Evolutionary conservation across 208 protist species (phyloP), one percentile per base, ranked within the genome.

Genomic region (Acanthamoeba healyi): DNA sequence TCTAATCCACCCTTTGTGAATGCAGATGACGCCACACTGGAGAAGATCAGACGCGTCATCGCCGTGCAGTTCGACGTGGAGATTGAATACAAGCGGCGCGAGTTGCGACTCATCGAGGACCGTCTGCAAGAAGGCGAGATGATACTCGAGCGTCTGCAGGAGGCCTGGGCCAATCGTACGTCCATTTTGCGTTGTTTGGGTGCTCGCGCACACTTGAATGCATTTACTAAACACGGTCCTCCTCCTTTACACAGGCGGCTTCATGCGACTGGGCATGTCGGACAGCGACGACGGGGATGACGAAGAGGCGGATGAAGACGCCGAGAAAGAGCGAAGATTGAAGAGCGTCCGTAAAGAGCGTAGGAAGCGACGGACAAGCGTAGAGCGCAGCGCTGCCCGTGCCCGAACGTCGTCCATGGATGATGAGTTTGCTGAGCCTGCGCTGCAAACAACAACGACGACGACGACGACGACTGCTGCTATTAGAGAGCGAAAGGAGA

Each of bases 131-230:
- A 89, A 34, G 82, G 42, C 49, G 36, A 89, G 32, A 24, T 67
- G n/a, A 58, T 89, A 3, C 36, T 89, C 46, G 49, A 89, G 40
- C 51, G 44, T 17, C 82, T 89, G 1, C 29, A 65, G 10, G 34
- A 89, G 24, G 82, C 82, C 40, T 89, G 82, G 82, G 36, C 34
- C 2, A 89, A 89, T 14, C 44, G 82, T 89, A 89, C 61, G 61
- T 22, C 6, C 22, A 54, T 54, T 54, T 10, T 54, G 14, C 15
- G 22, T 22, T 19, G 14, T 54, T 22, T 19, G 7, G 49, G 14
- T 10, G 22, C 14, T 19, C 22, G 49, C 22, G 49, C 49, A 54
- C 22, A 19, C 49, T 0, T 19, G 46, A 51, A 6, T 15, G n/a
- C n/a, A n/a, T n/a, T n/a, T n/a, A n/a, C n/a, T n/a, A n/a, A n/a